Conservation (phyloP, 352 stramenopile genomes). For the Globisporangium parvum region DNA sequence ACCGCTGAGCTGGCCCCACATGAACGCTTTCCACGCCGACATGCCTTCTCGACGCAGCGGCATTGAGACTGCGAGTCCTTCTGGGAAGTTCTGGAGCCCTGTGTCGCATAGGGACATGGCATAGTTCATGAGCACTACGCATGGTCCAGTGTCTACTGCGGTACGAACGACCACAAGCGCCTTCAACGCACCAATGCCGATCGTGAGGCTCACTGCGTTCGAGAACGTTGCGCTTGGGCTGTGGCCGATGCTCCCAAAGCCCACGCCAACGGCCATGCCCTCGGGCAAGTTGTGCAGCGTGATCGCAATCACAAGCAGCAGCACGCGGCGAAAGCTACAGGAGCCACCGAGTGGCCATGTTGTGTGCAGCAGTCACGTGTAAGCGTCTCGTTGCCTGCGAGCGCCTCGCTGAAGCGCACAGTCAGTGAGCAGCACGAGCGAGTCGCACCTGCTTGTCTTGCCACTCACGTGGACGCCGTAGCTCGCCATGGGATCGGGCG, state of each 20-base stretch:
- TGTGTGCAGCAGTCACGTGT: too few species aligned
- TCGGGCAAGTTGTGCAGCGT: constrained; percentile 89
- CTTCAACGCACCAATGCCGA: constrained; percentile 55
- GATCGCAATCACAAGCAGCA: constrained; percentile 87
- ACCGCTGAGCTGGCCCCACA: constrained; percentile 87
- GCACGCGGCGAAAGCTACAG: constrained; percentile 65
- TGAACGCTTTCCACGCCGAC: constrained; percentile 77
- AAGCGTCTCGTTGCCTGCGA: too few species aligned
- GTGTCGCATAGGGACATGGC: too few species aligned
- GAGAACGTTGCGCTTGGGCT: constrained; percentile 61
- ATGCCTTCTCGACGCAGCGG: constrained; percentile 80
- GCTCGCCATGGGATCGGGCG: constrained; percentile 20
- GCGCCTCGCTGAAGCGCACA: too few species aligned
- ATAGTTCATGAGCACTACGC: too few species aligned
- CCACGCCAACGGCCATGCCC: constrained; percentile 86
- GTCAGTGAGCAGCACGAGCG: background rate
- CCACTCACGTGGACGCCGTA: constrained; percentile 19
- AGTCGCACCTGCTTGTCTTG: constrained; percentile 4
- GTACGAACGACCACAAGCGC: too few species aligned
- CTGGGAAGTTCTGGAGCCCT: constrained; percentile 88
- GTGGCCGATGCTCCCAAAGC: constrained; percentile 82
- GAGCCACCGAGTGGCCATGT: too few species aligned
- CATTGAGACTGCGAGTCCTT: constrained; percentile 87
- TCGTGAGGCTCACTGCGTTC: constrained; percentile 82
- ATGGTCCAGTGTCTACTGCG: too few species aligned